Conservation (phyloP, 495 filamentous ascomycete genomes). For the Hyaloscypha variabilis region DNA sequence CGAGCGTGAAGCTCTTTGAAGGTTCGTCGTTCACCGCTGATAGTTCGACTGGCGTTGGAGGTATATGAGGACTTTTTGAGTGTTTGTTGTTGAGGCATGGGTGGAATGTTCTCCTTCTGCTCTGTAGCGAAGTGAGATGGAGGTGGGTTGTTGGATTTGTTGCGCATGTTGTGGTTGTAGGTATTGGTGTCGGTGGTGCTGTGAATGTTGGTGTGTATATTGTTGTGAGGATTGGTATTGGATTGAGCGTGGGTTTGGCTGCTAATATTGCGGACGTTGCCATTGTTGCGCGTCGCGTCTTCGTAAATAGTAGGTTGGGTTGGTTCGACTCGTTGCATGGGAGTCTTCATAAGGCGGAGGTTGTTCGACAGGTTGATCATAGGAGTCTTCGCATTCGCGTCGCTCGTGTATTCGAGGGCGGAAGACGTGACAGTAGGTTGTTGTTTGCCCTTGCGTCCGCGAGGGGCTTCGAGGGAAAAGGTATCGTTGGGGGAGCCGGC, state of each 20-base stretch:
- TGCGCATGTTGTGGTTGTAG: not conserved
- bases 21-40: conserved; percentile 28
- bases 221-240: not conserved
- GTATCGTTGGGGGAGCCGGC: conserved; percentile 10
- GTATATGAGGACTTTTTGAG: conserved; percentile 19
- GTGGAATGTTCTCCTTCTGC: conserved; percentile 21
- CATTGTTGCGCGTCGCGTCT: conserved; percentile 16
- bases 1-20: conserved; percentile 38
- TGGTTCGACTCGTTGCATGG: not conserved
- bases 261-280: not conserved
- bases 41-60: conserved; percentile 23
- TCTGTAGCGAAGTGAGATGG: conserved; percentile 1
- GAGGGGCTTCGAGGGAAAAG: conserved; percentile 17
- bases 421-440: not conserved
- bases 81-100: conserved; percentile 2
- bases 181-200: no score
- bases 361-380: conserved; percentile 10
- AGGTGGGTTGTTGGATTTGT: not conserved
- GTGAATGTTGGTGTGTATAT: conserved; percentile 3
- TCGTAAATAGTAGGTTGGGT: conserved; percentile 4
- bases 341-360: not conserved
- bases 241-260: not conserved
- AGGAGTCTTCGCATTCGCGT: conserved; percentile 15
- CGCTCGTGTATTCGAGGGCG: conserved; percentile 15
- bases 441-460: conserved; percentile 12